Base-by-base conservation (phyloP, 73 alveolate genomes). In the Tetrahymena malaccensis region DNA sequence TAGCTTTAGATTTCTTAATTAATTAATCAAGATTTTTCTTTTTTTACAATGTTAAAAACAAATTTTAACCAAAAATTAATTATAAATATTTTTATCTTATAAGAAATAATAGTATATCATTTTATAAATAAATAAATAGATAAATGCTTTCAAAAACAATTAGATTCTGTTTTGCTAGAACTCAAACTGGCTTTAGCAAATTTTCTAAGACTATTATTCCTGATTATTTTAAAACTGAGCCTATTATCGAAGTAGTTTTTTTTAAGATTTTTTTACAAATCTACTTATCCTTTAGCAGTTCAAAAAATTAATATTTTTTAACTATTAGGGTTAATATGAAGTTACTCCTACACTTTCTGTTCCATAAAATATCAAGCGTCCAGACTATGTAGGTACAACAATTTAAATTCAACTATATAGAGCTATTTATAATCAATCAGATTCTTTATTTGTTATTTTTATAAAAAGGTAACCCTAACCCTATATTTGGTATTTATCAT, bases 241-340 rank as follows among this genome's bases (percentile, higher is more conserved):
- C 89, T 4, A 70, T 70, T n/a, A 70, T 70, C 19, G 89, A 70
- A 70, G 89, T 70, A 70, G 37, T 3, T 70, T 31, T 27, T 31
- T 57, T 70, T 70, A 2, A 50, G 83, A 50, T 50, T 50, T 50
- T 3, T 1, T 5, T 27, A 50, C 13, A 50, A 50, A 50, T 31
- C 83, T 50, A 50, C 83, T 50, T 13, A 10, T 50, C 83, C 31
- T 50, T 19, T 50, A 13, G 83, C 27, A 50, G 9, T 11, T 19
- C 27, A 0, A 50, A 50, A 50, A 19, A 15, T 19, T 50, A 2
- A n/a, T 27, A 43, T 25, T 31, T 12, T 37, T 34, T 40, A 35
- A 40, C 89, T 43, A 34, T 43, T 95, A 89, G 95, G 97, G 97
- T 89, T 56, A 95, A 57, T 95, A 89, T 95, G 84, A 85, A 22